Percentiles rank a stretch among this genome's conserved stretches.
Evolutionary conservation across 345 rosid genomes (phyloP).

Genomic region (Arabis alpina): DNA sequence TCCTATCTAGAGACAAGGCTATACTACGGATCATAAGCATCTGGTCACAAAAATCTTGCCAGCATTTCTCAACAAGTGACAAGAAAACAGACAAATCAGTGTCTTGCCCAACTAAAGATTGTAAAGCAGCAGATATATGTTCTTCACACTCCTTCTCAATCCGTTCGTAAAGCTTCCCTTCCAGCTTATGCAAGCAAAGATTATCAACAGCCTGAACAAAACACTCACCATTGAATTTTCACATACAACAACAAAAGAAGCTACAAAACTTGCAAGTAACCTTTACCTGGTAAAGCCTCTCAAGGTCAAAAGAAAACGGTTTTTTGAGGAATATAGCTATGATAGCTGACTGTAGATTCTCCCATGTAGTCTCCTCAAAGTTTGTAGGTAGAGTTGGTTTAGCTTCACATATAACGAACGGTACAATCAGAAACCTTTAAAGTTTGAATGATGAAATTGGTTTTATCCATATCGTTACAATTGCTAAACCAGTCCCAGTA

Average conservation of each 20-base stretch:
- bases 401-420: constrained; percentile 54
- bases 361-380: constrained; percentile 95
- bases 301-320: constrained; percentile 72
- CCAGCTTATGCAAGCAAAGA: constrained; percentile 92
- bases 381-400: constrained; percentile 82
- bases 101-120: constrained; percentile 88
- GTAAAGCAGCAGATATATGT: constrained; percentile 75
- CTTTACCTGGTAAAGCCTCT: constrained; percentile 83
- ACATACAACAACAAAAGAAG: constrained; percentile 17
- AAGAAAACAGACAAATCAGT: constrained; percentile 92
- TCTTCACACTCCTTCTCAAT: constrained; percentile 91
- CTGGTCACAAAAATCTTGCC: constrained; percentile 96
- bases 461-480: background rate
- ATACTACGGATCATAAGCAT: constrained; percentile 96
- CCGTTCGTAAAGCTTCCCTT: constrained; percentile 82
- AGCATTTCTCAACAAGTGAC: constrained; percentile 87
- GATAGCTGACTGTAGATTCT: constrained; percentile 85
- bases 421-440: constrained; percentile 6
- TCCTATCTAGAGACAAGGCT: constrained; percentile 90
- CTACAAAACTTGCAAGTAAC: background rate
- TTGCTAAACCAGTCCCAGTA: background rate
- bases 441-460: too few species aligned
- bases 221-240: constrained; percentile 21
- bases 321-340: constrained; percentile 90
- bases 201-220: constrained; percentile 80